These are phyloP conservation scores for Sphagnurus paluster DNA, from an alignment of 1,284 basidiomycete species.

Conservation along the genomic window DNA sequence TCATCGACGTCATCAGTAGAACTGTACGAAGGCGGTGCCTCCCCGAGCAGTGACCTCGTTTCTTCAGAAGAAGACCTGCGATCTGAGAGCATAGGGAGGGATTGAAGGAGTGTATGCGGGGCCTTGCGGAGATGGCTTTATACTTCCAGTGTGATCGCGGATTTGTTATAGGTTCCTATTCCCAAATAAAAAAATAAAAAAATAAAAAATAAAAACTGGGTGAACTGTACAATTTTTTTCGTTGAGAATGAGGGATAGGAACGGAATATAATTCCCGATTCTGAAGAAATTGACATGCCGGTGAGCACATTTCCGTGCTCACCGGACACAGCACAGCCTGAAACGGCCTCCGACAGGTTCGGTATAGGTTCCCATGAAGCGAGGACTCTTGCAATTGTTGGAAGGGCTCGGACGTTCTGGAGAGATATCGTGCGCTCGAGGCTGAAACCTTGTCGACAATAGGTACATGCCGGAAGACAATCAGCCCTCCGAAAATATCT, in stretches of 20 bases:
- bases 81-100: slow-evolving; percentile 41
- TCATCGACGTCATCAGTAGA: slow-evolving; percentile 40
- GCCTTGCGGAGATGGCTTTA: slow-evolving; percentile 30
- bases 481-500: too few relatives aligned
- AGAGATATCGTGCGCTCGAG: too few relatives aligned
- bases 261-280: slow-evolving; percentile 30
- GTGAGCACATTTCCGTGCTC: slow-evolving; percentile 38
- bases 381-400: background rate
- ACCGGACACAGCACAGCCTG: slow-evolving; percentile 33
- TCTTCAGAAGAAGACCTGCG: slow-evolving; percentile 40
- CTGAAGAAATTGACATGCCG: slow-evolving; percentile 22
- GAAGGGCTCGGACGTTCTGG: background rate
- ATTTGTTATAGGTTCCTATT: slow-evolving; percentile 27
- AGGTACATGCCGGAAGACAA: too few relatives aligned
- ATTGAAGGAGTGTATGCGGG: slow-evolving; percentile 25
- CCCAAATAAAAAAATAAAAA: slow-evolving; percentile 30
- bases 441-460: too few relatives aligned
- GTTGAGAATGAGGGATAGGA: slow-evolving; percentile 21
- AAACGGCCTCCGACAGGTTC: slow-evolving; percentile 35
- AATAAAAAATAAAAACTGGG: slow-evolving; percentile 17
- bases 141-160: slow-evolving; percentile 25
- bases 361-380: slow-evolving; percentile 21
- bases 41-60: slow-evolving; percentile 43
- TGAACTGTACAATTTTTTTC: too few relatives aligned
- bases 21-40: slow-evolving; percentile 43